Evolutionary conservation across 805 yeast species (phyloP).

Genomic region (Nakazawaea holstii): DNA sequence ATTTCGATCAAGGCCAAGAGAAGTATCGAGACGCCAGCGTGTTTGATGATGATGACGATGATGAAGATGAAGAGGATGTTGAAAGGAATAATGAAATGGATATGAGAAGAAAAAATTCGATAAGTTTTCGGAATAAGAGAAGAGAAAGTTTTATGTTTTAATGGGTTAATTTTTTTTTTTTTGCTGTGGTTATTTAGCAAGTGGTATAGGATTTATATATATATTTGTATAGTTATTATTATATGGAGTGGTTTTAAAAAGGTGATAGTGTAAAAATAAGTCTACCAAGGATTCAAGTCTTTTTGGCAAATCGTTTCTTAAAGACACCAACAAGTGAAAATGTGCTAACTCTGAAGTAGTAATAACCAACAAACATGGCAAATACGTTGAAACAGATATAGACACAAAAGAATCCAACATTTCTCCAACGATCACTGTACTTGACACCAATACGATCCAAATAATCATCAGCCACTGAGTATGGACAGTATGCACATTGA

Average conservation of each 20-base stretch:
- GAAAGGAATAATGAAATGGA: neutral
- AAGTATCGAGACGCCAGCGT: neutral
- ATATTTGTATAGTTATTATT: too few relatives aligned
- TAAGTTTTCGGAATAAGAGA: neutral
- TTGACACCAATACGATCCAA: conserved; percentile 36
- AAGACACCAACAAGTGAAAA: neutral
- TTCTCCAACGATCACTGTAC: conserved; percentile 54
- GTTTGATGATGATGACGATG: conserved; percentile 4
- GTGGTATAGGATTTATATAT: too few relatives aligned
- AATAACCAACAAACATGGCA: conserved; percentile 27
- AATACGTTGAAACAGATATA: conserved; percentile 47
- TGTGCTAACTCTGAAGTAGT: neutral
- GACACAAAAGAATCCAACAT: conserved; percentile 56
- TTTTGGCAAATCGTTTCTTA: neutral
- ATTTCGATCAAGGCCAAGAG: neutral
- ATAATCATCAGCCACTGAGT: conserved; percentile 40
- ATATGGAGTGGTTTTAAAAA: too few relatives aligned
- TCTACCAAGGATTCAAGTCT: too few relatives aligned
- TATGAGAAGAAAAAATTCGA: neutral
- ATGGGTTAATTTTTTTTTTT: neutral
- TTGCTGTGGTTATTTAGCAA: too few relatives aligned
- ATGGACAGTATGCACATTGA: conserved; percentile 46
- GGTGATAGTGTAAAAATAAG: too few relatives aligned
- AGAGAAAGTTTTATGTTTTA: conserved; percentile 1
- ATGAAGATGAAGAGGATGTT: neutral